Evolutionary conservation across 2,329 filamentous ascomycete species (phyloP).

Genomic region (Ophiocordyceps camponoti-saundersi): DNA sequence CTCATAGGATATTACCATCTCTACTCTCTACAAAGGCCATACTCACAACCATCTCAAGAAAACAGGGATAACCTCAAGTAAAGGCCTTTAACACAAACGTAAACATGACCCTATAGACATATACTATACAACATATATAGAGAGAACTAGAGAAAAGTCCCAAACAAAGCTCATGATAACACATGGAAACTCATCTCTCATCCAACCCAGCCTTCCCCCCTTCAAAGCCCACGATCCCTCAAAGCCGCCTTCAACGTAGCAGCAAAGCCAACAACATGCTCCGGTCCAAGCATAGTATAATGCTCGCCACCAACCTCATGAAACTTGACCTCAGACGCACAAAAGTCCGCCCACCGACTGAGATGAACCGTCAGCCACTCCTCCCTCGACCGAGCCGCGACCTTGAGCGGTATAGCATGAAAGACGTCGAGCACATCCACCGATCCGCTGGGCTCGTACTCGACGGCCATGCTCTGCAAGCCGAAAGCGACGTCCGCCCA

Average conservation of each 20-base stretch:
- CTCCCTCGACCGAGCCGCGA: not conserved
- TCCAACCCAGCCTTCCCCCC: too few relatives aligned
- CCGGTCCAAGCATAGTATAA: conserved; percentile 1
- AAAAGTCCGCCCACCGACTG: conserved; percentile 1
- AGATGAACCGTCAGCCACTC: conserved; percentile 2
- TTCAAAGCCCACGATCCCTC: not conserved
- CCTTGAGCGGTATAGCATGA: conserved; percentile 1
- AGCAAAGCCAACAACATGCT: not conserved
- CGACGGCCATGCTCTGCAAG: conserved; percentile 14
- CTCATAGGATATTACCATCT: too few relatives aligned
- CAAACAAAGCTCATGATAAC: too few relatives aligned
- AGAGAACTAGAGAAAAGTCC: too few relatives aligned
- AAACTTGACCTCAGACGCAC: not conserved
- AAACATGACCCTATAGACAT: too few relatives aligned
- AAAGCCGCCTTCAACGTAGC: not conserved
- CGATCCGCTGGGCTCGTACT: conserved; percentile 17
- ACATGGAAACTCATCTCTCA: too few relatives aligned
- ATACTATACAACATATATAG: too few relatives aligned
- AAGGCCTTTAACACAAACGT: too few relatives aligned
- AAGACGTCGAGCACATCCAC: conserved; percentile 1
- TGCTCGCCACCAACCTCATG: conserved; percentile 2
- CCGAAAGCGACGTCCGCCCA: conserved; percentile 19
- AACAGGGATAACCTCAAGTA: too few relatives aligned
- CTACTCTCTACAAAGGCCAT: too few relatives aligned
- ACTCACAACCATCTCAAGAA: too few relatives aligned